Conservation (phyloP, 108 stramenopile species). For the Nannochloropsis gaditana region DNA sequence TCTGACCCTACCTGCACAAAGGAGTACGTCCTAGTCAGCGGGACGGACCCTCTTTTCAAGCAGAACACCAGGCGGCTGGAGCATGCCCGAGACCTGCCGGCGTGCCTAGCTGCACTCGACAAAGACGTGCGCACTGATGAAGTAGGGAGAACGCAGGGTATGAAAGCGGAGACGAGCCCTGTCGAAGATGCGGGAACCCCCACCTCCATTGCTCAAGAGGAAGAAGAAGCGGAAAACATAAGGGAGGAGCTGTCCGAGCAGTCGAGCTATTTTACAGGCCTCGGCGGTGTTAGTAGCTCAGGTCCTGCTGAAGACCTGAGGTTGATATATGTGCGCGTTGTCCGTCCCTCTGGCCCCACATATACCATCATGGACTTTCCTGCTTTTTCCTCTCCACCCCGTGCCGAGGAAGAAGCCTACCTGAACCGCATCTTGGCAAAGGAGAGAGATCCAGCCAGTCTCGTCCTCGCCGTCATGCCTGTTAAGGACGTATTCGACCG, state of each 20-base stretch:
- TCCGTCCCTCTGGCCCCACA: background rate
- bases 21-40: slow-evolving; percentile 3
- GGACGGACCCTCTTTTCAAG: background rate
- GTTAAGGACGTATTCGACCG: slow-evolving; percentile 14
- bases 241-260: background rate
- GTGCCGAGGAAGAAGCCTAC: background rate
- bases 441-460: background rate
- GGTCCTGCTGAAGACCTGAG: background rate
- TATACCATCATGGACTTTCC: slow-evolving; percentile 5
- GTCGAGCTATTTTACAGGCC: no score
- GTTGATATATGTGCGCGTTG: slow-evolving; percentile 12
- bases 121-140: background rate
- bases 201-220: background rate
- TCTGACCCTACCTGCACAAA: slow-evolving; percentile 9
- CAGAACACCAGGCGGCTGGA: slow-evolving; percentile 11
- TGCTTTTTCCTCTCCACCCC: background rate
- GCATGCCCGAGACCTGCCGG: background rate
- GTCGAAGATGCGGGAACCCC: background rate
- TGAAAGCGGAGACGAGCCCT: background rate
- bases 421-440: background rate
- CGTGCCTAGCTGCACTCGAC: background rate
- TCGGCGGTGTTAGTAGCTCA: background rate
- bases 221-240: background rate
- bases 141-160: no score
- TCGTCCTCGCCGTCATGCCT: slow-evolving; percentile 7